Percentiles rank a stretch among this genome's conserved stretches.
phyloP scores from a whole-genome alignment of 192 early-diverging fungal species.

The Entophlyctis helioformis region DNA sequence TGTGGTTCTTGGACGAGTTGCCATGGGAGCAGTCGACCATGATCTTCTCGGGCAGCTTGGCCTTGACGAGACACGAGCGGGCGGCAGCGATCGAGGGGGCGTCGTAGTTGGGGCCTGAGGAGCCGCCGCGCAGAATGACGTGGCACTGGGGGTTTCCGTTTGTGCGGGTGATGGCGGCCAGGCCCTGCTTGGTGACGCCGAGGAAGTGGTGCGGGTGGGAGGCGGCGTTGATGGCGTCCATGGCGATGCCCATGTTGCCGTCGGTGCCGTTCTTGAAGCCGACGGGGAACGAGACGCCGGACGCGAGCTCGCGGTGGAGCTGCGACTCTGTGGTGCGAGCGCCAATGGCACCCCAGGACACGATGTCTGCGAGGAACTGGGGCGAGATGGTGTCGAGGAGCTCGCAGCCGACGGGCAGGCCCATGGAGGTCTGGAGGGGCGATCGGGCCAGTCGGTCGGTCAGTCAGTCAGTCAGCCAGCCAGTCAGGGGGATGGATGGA shows the following conservation, averaged over 20 bases:
- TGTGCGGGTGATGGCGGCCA: conserved; percentile 67
- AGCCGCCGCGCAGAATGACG: conserved; percentile 84
- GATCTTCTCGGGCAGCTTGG: conserved; percentile 42
- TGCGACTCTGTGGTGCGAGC: conserved; percentile 95
- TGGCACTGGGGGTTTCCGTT: conserved; percentile 87
- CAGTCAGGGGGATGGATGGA: neutral
- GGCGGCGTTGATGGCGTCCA: conserved; percentile 88
- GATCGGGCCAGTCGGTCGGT: too few relatives aligned
- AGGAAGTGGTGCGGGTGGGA: conserved; percentile 81
- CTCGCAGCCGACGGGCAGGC: conserved; percentile 80
- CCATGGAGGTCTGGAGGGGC: conserved; percentile 44
- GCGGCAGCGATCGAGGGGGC: conserved; percentile 50
- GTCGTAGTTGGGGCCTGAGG: conserved; percentile 82
- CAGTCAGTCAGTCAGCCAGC: too few relatives aligned
- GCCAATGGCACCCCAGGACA: conserved; percentile 96
- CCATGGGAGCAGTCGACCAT: conserved; percentile 98
- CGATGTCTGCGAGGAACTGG: conserved; percentile 85
- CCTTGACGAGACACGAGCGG: conserved; percentile 43
- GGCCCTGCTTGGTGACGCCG: conserved; percentile 88
- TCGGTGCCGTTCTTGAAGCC: conserved; percentile 99
- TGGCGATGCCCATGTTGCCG: conserved; percentile 76
- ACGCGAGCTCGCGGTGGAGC: conserved; percentile 87
- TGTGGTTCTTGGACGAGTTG: conserved; percentile 79
- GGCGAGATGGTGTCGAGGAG: conserved; percentile 89
- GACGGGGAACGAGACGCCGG: conserved; percentile 89